phyloP scores from a whole-genome alignment of 164 flowering plant genomes.

The Malania oleifera region DNA sequence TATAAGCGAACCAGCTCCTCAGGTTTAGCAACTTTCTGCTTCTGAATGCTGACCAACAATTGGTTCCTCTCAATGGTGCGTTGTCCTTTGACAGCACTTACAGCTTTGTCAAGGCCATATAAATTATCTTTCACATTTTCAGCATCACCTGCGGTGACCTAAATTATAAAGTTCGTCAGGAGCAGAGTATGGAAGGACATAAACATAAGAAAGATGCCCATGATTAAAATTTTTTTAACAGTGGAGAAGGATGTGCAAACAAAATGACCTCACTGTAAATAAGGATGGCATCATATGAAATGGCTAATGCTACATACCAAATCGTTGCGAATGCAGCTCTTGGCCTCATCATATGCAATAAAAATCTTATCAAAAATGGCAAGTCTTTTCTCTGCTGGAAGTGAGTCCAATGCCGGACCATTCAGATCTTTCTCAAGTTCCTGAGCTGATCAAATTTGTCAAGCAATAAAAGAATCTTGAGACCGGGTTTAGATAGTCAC shows the following conservation, averaged over 20 bases:
- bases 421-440: constrained; percentile 86
- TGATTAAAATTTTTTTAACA: constrained; percentile 2
- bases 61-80: constrained; percentile 90
- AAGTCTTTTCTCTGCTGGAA: constrained; percentile 80
- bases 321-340: constrained; percentile 85
- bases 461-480: neutral
- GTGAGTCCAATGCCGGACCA: constrained; percentile 56
- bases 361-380: constrained; percentile 79
- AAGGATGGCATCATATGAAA: neutral
- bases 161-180: constrained; percentile 17
- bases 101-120: constrained; percentile 96
- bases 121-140: constrained; percentile 89
- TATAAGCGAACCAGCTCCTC: constrained; percentile 95
- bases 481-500: neutral
- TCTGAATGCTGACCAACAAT: constrained; percentile 69
- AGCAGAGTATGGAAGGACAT: neutral
- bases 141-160: constrained; percentile 85
- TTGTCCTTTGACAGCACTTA: constrained; percentile 76
- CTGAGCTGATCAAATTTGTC: constrained; percentile 60
- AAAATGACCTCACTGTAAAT: neutral
- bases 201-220: neutral
- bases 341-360: constrained; percentile 87
- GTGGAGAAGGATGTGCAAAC: neutral
- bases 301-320: constrained; percentile 45
- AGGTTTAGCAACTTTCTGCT: constrained; percentile 77